phyloP scores from a whole-genome alignment of 2,329 filamentous ascomycete genomes.

The Xylariaceae sp. region DNA sequence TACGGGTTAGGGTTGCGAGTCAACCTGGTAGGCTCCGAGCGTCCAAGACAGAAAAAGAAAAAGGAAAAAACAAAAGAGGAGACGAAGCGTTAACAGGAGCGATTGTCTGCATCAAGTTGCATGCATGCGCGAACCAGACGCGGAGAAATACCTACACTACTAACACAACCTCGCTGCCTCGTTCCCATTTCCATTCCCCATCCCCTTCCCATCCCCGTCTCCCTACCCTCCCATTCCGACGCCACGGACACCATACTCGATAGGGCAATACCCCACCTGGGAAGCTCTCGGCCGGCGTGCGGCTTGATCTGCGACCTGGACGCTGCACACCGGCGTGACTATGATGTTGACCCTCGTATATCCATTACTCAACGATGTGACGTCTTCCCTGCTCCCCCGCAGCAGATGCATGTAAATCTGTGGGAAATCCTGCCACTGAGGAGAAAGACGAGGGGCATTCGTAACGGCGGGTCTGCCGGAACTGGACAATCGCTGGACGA shows the following conservation, averaged over 20 bases:
- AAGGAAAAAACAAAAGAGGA: not conserved
- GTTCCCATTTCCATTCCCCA: not conserved
- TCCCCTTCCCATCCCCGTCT: not conserved
- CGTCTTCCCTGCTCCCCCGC: constrained; percentile 23
- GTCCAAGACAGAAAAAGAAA: not conserved
- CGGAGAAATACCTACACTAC: constrained; percentile 25
- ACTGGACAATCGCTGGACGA: constrained; percentile 27
- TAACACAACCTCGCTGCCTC: constrained; percentile 6
- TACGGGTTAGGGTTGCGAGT: constrained; percentile 12
- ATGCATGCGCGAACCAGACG: constrained; percentile 21
- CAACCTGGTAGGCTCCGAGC: constrained; percentile 15
- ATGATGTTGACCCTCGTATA: constrained; percentile 15
- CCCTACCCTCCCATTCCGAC: constrained; percentile 15
- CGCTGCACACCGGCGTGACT: constrained; percentile 14
- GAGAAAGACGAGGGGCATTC: constrained; percentile 25
- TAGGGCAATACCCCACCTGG: constrained; percentile 23
- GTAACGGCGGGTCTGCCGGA: constrained; percentile 35
- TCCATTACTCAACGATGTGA: constrained; percentile 16
- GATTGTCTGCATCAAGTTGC: constrained; percentile 17
- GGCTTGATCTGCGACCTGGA: constrained; percentile 16
- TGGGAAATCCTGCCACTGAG: constrained; percentile 17
- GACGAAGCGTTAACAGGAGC: constrained; percentile 17
- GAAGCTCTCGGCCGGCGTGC: constrained; percentile 21
- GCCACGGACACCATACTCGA: constrained; percentile 20
- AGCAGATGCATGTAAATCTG: constrained; percentile 10